Base-by-base conservation (phyloP, 495 filamentous ascomycete genomes). In the Hypoxylon crocopeplum region DNA sequence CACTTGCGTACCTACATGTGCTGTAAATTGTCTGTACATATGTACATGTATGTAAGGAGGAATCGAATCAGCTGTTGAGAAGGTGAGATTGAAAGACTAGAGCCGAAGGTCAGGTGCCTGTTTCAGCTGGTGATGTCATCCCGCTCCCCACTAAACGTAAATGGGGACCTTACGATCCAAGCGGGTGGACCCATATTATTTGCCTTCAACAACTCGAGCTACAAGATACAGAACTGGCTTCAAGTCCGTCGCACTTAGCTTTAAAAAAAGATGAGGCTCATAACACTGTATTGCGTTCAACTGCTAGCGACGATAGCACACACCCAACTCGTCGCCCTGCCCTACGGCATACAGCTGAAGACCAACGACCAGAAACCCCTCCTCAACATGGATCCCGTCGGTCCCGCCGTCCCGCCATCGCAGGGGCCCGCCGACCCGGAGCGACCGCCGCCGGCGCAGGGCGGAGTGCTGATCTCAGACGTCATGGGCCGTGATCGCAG, bases 401-500 rank as follows among this genome's bases (percentile, higher is more conserved):
- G 69, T 17, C 72, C 72, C 27, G 74, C 71, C 16, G 68, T 73
- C 21, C 70, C 68, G 13, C 57, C 72, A 24, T 66, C 72, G 2
- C 62, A 74, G 7, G 65, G 72, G 21, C 64, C 59, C 20, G 46
- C 59, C 2, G 49, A 66, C 20, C 67, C 77, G 22, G 60, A 71
- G 20, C 77, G 77, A 33, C 75, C 82, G 6, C 63, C 79, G 16
- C 67, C 69, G 1, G 44, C 68, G 20, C 61, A 75, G 13, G 68
- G 68, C 25, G 60, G 68, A 2, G 77, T 81, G 32, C 82, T 91
- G 27, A 84, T 98, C 40, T 89, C 89, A 17, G 95, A 98, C 67
- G 87, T 97, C 12, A 86, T 98, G 58, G 90, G 90, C 11, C 86
- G 86, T 58, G 88, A 91, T 42, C 86, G 86, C 54, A 82, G 75